These are phyloP conservation scores for Picea abies DNA, from an alignment of 83 land plant species.

Conservation along the genomic window DNA sequence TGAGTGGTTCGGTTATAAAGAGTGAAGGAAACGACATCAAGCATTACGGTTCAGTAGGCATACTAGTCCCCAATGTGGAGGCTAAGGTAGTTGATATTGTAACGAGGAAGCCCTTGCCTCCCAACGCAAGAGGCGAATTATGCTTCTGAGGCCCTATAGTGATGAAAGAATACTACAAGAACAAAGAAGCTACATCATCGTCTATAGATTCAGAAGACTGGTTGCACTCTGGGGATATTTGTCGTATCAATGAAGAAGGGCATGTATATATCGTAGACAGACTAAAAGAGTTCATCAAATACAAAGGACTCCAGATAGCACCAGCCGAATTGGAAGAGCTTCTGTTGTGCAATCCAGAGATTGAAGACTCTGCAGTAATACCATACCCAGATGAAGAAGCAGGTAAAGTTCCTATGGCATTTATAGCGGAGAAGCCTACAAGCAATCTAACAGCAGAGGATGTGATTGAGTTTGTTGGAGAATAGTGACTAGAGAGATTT, in stretches of 20 bases:
- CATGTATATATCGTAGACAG: slow-evolving; percentile 3
- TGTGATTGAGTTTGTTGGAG: slow-evolving; percentile 29
- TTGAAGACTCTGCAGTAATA: slow-evolving; percentile 27
- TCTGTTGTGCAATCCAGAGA: slow-evolving; percentile 11
- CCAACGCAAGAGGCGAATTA: no score
- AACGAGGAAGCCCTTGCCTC: no score
- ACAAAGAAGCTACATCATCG: not conserved
- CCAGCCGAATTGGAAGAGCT: slow-evolving; percentile 30
- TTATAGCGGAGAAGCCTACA: slow-evolving; percentile 16
- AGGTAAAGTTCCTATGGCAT: slow-evolving; percentile 39
- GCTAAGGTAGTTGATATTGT: no score
- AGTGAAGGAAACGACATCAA: no score
- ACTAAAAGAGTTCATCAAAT: slow-evolving; percentile 5
- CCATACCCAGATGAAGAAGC: slow-evolving; percentile 45
- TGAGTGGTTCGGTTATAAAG: no score
- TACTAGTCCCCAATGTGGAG: no score
- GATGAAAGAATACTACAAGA: no score
- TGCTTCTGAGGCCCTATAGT: no score
- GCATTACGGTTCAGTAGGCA: no score
- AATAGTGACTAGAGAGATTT: no score
- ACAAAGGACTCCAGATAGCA: slow-evolving; percentile 14
- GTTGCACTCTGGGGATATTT: slow-evolving; percentile 15
- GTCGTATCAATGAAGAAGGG: not conserved
- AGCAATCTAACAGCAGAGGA: slow-evolving; percentile 23
- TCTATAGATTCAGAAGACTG: slow-evolving; percentile 2